Evolutionary conservation across 2,329 filamentous ascomycete species (phyloP).

Genomic region (Botryosphaeria agaves): DNA sequence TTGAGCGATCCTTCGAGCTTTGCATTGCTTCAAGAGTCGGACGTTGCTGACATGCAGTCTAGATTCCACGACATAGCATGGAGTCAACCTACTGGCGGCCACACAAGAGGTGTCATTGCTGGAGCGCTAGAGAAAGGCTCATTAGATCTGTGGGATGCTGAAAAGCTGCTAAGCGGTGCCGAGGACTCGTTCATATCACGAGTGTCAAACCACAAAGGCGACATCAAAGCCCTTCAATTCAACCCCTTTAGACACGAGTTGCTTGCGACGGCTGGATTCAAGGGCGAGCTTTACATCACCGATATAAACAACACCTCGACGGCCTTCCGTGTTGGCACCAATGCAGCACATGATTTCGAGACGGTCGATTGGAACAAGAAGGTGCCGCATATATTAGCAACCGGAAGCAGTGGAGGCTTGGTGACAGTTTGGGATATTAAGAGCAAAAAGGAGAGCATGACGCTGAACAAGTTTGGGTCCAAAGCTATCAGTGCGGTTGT

Average conservation of each 20-base stretch:
- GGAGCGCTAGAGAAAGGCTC: constrained; percentile 90
- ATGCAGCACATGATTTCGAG: constrained; percentile 85
- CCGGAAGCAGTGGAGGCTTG: constrained; percentile 81
- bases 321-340: constrained; percentile 75
- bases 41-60: no score
- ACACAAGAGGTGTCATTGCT: constrained; percentile 77
- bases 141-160: constrained; percentile 85
- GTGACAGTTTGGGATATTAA: constrained; percentile 98
- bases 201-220: constrained; percentile 76
- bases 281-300: constrained; percentile 92
- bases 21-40: no score
- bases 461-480: constrained; percentile 72
- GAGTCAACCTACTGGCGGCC: constrained; percentile 63
- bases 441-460: constrained; percentile 92
- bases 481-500: constrained; percentile 91
- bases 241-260: constrained; percentile 86
- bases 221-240: constrained; percentile 92
- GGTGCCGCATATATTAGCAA: constrained; percentile 89
- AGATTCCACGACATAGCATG: constrained; percentile 97
- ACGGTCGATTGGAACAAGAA: constrained; percentile 98
- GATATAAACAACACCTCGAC: constrained; percentile 80
- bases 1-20: no score
- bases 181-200: constrained; percentile 70
- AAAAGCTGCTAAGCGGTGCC: constrained; percentile 38
- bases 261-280: constrained; percentile 78